Conservation (phyloP, 2,329 filamentous ascomycete genomes). For the Escovopsis sp. region DNA sequence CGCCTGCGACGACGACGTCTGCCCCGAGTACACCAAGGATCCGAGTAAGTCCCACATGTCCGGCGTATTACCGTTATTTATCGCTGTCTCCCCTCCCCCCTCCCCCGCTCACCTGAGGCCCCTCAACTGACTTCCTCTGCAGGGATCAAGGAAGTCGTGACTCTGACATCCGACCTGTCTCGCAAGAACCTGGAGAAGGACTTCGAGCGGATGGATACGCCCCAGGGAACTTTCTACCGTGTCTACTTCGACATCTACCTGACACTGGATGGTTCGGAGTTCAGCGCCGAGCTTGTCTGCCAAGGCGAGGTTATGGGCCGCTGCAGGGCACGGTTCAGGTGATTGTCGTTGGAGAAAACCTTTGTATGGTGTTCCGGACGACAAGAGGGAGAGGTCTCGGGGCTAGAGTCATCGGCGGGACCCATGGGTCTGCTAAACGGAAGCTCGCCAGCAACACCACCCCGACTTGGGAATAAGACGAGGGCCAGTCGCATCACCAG, state of each 20-base stretch:
- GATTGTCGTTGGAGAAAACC: too few relatives aligned
- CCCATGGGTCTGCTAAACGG: too few relatives aligned
- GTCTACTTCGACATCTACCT: slow-evolving; percentile 71
- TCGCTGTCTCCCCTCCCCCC: too few relatives aligned
- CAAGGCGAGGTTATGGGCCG: slow-evolving; percentile 98
- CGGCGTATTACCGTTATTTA: too few relatives aligned
- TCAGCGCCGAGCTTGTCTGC: slow-evolving; percentile 96
- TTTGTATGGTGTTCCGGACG: too few relatives aligned
- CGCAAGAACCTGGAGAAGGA: slow-evolving; percentile 98
- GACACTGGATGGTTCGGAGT: slow-evolving; percentile 91
- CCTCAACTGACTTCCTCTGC: slow-evolving; percentile 4
- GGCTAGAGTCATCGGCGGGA: too few relatives aligned
- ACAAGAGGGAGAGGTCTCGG: too few relatives aligned
- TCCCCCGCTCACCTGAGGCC: too few relatives aligned
- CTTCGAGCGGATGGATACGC: slow-evolving; percentile 98
- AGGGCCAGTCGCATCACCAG: too few relatives aligned
- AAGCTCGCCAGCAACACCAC: too few relatives aligned
- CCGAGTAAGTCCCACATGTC: slow-evolving; percentile 58
- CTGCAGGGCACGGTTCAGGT: slow-evolving; percentile 78
- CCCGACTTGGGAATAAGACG: too few relatives aligned
- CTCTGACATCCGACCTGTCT: slow-evolving; percentile 88
- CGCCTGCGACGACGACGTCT: slow-evolving; percentile 94
- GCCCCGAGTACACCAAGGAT: slow-evolving; percentile 97
- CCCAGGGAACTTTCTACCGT: slow-evolving; percentile 89
- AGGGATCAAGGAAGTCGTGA: slow-evolving; percentile 99